Evolutionary conservation across 768 basidiomycete species (phyloP), one percentile per base, ranked within the genome.

Genomic region (Mycena crocata): DNA sequence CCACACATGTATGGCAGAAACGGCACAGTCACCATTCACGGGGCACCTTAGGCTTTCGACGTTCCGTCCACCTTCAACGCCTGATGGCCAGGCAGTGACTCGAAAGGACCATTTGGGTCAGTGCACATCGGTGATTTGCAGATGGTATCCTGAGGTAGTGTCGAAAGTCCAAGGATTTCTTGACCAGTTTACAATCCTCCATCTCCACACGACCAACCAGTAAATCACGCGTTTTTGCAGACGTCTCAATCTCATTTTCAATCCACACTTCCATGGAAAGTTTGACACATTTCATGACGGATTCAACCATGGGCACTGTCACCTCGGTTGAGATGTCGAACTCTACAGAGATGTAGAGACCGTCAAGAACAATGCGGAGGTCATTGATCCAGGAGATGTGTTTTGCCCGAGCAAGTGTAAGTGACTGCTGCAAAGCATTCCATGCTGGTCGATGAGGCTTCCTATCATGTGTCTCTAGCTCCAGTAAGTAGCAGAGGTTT

Each of bases 151-250:
- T n/a, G 26, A 54, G 32, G 52, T 54, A 54, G 34, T 54, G 52
- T n/a, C 52, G 4, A n/a, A 54, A 54, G 17, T 54, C 52, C 32
- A 54, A 34, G 37, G 52, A 39, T 54, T 54, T 54, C 26, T 54
- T 54, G 23, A 54, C 35, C n/a, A 54, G 49, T 30, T 50, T 50
- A 6, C 49, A 15, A 8, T 15, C 10, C 9, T 50, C 26, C n/a
- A n/a, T n/a, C 30, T 50, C 49, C 8, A 50, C 19, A 17, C 49
- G 49, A n/a, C 49, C 49, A 15, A n/a, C 10, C 24, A 50, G 26
- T 10, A 50, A 26, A 50, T 50, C 49, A 10, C n/a, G 8, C 10
- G 49, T 50, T n/a, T 21, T 7, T 8, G 49, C 8, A 9, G 49
- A 50, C 6, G 49, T 9, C 26, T 50, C 49, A 15, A 50, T 14